Evolutionary conservation across 129 eudicot genomes (phyloP), one percentile per base, ranked within the genome.

Genomic region (Chrysanthemum lavandulifolium): DNA sequence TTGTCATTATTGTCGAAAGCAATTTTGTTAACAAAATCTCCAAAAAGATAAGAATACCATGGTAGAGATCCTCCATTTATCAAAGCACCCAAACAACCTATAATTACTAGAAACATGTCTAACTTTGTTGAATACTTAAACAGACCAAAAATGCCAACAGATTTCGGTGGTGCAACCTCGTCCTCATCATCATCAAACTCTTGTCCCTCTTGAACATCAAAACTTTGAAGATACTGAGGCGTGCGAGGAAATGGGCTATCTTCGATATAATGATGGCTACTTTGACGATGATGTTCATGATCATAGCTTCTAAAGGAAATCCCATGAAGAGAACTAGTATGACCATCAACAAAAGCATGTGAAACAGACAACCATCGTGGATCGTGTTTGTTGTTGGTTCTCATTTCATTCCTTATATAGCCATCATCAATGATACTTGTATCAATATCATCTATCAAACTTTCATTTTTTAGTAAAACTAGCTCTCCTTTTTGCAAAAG

Each of bases 51-150:
- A 18, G 97, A 87, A 74, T 87, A 90, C 91, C 89, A 87, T 65
- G 97, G 97, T 74, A 90, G 81, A 77, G 97, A 81, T 50, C 97
- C 97, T 64, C 97, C 97, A 59, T 87, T 83, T n/a, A 90, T 85
- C 50, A 90, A 73, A 75, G 94, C 89, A 77, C 97, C 97, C 63
- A 87, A 15, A 68, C 97, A 85, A 10, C 97, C 97, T 68, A 90
- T 77, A 48, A 90, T 21, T 21, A 90, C 74, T 10, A 90, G 81
- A 47, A 87, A 33, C 27, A 85, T 58, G 65, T 90, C 97, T 11
- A 83, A 6, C 47, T 81, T 85, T 3, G 87, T 87, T 9, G 94
- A 83, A 73, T 85, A 90, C 73, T 80, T 83, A 65, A 90, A 90
- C 67, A 90, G 73, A 43, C 83, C 76, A 58, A 87, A 69, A 13